phyloP scores from a whole-genome alignment of 176 grass and related monocot genomes.

The Miscanthus lutarioriparius region DNA sequence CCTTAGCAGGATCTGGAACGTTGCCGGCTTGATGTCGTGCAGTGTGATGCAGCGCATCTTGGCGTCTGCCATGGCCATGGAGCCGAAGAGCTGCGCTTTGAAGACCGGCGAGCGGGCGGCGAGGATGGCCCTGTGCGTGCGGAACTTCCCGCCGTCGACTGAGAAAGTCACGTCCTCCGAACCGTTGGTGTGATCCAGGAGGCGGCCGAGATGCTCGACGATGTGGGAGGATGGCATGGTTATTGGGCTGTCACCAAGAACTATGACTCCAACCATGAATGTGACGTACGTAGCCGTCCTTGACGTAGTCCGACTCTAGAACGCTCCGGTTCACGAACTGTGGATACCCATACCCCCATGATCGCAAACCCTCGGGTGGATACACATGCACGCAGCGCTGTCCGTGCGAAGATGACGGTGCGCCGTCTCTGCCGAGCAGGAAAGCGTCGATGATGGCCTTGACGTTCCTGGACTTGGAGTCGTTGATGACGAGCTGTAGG shows the following conservation, averaged over 20 bases:
- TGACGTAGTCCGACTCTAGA: neutral
- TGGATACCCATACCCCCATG: neutral
- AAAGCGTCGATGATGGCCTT: too few species aligned
- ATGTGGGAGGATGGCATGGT: conserved; percentile 13
- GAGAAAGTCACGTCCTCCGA: conserved; percentile 37
- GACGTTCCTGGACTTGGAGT: too few species aligned
- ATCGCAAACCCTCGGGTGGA: neutral
- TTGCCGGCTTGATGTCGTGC: neutral
- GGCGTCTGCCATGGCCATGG: conserved; percentile 32
- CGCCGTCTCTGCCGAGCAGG: too few species aligned
- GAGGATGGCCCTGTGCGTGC: neutral
- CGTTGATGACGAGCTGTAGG: too few species aligned
- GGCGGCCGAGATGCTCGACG: neutral
- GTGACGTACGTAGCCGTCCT: neutral
- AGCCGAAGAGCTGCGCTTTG: conserved; percentile 31
- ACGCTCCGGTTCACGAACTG: neutral
- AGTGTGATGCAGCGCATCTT: conserved; percentile 2
- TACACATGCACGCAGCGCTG: accelerated
- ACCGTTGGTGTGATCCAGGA: neutral
- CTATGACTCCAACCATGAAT: neutral
- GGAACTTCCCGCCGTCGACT: conserved; percentile 20
- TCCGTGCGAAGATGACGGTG: neutral
- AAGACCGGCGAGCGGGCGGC: conserved; percentile 45
- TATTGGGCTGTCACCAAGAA: neutral
- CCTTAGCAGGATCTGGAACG: neutral